Evolutionary conservation across 805 yeast genomes (phyloP).

Genomic region (Metschnikowia aberdeeniae): DNA sequence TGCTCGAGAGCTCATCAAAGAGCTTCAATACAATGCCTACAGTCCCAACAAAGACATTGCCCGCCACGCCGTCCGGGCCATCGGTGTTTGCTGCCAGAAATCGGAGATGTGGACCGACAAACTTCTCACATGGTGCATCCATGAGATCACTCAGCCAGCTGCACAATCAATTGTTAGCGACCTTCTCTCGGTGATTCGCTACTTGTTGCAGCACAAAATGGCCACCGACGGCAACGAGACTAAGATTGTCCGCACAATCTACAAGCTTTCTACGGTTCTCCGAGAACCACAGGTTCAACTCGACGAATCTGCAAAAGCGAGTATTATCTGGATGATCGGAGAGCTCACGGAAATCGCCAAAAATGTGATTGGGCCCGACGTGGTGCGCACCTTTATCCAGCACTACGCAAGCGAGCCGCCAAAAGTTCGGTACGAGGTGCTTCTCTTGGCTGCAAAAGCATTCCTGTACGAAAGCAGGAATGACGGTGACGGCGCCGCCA

Average conservation of each 20-base stretch:
- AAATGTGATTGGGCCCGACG: slow-evolving; percentile 64
- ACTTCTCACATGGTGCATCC: slow-evolving; percentile 62
- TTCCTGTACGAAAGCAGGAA: slow-evolving; percentile 23
- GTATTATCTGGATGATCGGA: slow-evolving; percentile 88
- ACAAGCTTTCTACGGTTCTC: slow-evolving; percentile 38
- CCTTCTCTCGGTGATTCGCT: slow-evolving; percentile 67
- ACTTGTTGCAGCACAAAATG: slow-evolving; percentile 56
- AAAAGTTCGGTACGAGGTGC: slow-evolving; percentile 63
- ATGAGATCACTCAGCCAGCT: slow-evolving; percentile 33
- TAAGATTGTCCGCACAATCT: slow-evolving; percentile 49
- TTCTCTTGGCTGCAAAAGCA: slow-evolving; percentile 71
- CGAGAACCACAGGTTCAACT: slow-evolving; percentile 11
- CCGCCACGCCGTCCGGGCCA: slow-evolving; percentile 52
- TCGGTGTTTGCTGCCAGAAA: slow-evolving; percentile 56
- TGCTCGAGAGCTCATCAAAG: slow-evolving; percentile 50
- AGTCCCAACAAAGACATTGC: slow-evolving; percentile 23
- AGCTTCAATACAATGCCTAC: slow-evolving; percentile 56
- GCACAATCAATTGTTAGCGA: slow-evolving; percentile 47
- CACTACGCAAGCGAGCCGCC: slow-evolving; percentile 52
- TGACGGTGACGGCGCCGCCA: slow-evolving; percentile 8
- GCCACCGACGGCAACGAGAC: slow-evolving; percentile 17
- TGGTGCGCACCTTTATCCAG: slow-evolving; percentile 55
- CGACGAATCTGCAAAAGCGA: slow-evolving; percentile 62
- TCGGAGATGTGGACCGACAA: slow-evolving; percentile 47
- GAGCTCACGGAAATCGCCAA: slow-evolving; percentile 51